Evolutionary conservation across 352 stramenopile species (phyloP).

Genomic region (Pythium dissotocum): DNA sequence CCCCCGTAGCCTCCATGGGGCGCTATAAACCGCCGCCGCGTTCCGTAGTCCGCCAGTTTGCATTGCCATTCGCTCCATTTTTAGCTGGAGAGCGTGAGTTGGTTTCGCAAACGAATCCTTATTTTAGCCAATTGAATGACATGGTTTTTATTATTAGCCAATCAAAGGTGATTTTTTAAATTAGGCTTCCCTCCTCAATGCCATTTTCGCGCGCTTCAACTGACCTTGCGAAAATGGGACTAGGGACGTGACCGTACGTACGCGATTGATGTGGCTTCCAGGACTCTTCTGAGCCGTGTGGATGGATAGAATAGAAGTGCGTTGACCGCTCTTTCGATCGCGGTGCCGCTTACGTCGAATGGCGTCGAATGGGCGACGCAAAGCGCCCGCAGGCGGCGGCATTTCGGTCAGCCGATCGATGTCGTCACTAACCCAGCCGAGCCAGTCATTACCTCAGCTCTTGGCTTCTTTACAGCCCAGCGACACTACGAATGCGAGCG

Average conservation of each 20-base stretch:
- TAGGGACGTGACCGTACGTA: conserved; percentile 1
- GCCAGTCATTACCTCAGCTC: conserved; percentile 51
- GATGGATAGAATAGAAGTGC: conserved; percentile 11
- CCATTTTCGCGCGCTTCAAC: conserved; percentile 1
- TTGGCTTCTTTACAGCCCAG: conserved; percentile 10
- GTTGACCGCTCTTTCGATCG: conserved; percentile 20
- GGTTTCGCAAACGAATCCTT: background rate
- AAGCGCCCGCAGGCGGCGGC: conserved; percentile 3
- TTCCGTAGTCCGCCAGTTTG: background rate
- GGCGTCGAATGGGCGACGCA: conserved; percentile 25
- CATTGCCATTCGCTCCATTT: background rate
- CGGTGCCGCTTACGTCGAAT: conserved; percentile 14
- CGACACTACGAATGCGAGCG: background rate
- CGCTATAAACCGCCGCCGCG: conserved; percentile 1
- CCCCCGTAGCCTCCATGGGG: background rate
- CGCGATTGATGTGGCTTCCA: background rate
- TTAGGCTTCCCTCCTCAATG: conserved; percentile 3
- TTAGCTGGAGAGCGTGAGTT: background rate
- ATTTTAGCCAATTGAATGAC: conserved; percentile 10
- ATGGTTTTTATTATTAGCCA: background rate
- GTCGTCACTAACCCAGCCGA: conserved; percentile 26
- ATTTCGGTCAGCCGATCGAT: background rate
- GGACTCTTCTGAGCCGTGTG: conserved; percentile 3
- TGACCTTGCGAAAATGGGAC: background rate
- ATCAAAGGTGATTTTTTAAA: conserved; percentile 8